These are phyloP conservation scores for Digitaria exilis DNA, from an alignment of 202 grass and related monocot species.

Conservation along the genomic window DNA sequence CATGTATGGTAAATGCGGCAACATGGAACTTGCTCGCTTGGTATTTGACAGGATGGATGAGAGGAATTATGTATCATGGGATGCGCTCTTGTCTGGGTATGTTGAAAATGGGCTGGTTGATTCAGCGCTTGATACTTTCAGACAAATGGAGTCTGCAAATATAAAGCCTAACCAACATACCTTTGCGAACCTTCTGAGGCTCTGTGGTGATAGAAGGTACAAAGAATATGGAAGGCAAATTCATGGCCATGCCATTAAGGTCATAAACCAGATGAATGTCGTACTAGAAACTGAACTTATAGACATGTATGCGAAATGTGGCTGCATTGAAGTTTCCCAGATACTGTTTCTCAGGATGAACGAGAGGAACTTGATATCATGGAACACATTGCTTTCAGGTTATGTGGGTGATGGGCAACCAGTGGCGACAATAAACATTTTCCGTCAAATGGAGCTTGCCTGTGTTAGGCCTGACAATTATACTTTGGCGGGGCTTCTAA, in stretches of 20 bases:
- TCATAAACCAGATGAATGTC: constrained; percentile 57
- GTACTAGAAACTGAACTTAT: constrained; percentile 61
- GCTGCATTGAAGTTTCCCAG: constrained; percentile 50
- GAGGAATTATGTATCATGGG: constrained; percentile 64
- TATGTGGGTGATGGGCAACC: constrained; percentile 50
- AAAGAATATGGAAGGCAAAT: constrained; percentile 54
- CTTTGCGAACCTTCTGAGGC: constrained; percentile 59
- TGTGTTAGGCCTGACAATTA: constrained; percentile 57
- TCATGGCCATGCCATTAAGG: constrained; percentile 50
- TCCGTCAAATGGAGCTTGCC: constrained; percentile 54
- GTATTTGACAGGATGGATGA: constrained; percentile 54
- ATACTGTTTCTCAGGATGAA: constrained; percentile 56
- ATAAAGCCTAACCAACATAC: constrained; percentile 62
- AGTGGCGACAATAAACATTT: constrained; percentile 48
- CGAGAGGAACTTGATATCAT: constrained; percentile 56
- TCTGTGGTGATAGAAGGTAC: constrained; percentile 49
- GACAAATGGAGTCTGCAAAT: constrained; percentile 43
- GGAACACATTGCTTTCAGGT: constrained; percentile 61
- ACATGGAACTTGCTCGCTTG: constrained; percentile 41
- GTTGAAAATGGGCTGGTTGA: constrained; percentile 55
- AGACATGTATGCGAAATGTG: constrained; percentile 63
- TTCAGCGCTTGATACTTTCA: constrained; percentile 50
- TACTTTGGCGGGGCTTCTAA: constrained; percentile 54
- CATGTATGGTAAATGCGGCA: constrained; percentile 69
- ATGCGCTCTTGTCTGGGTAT: constrained; percentile 62